Base-by-base conservation (phyloP, 768 basidiomycete genomes). In the Collybia mongolica region DNA sequence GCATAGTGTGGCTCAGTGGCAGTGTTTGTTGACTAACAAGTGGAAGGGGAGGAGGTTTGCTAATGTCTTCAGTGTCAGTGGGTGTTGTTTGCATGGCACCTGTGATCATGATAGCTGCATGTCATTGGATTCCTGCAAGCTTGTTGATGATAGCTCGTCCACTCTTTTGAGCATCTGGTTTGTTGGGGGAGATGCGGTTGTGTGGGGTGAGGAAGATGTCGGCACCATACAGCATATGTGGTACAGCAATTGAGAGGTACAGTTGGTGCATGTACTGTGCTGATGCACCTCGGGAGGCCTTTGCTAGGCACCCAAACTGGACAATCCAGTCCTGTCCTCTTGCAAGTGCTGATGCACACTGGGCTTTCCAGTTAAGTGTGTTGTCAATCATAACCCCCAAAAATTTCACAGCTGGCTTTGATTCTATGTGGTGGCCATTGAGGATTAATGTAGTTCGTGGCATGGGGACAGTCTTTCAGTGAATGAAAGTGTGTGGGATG, bases 181-280 rank as follows among this genome's bases (percentile, higher is more conserved):
- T 49, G 6, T 14, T 8, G 1, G 48, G 54, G 18, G 35, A n/a
- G n/a, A n/a, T 20, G 3, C 20, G 15, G 18, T 35, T 14, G 0
- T 46, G 47, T 4, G 64, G 66, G 2, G 46, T 52, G 49, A 60
- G 65, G 60, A n/a, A n/a, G n/a, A n/a, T n/a, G n/a, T n/a, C n/a
- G n/a, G n/a, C n/a, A n/a, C n/a, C n/a, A n/a, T n/a, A n/a, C n/a
- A n/a, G n/a, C n/a, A n/a, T n/a, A n/a, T n/a, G n/a, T n/a, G n/a
- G n/a, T n/a, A n/a, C n/a, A n/a, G n/a, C n/a, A n/a, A n/a, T n/a
- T n/a, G n/a, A n/a, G n/a, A n/a, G n/a, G n/a, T n/a, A n/a, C n/a
- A 69, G 60, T 15, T 49, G 56, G 8, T 37, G 17, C 48, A 62
- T 63, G 8, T 57, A 51, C 17, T 47, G 48, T 2, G 48, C 32